Conservation (phyloP, 1,284 basidiomycete genomes). For the Anthracocystis walkeri region DNA sequence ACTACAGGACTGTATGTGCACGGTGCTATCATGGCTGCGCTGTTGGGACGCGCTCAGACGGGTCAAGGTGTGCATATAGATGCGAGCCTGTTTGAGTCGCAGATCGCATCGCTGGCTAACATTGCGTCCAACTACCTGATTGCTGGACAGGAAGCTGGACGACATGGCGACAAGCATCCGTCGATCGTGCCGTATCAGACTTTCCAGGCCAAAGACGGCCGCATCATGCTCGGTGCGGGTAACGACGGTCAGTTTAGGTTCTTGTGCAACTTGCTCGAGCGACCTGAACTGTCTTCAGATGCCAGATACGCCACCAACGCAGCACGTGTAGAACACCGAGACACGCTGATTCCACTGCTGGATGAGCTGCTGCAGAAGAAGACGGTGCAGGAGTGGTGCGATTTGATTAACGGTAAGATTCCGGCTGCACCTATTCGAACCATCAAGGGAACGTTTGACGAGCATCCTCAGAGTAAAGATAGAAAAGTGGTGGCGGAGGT, state of each 20-base stretch:
- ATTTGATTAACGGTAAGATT: constrained; percentile 53
- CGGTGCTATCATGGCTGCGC: constrained; percentile 89
- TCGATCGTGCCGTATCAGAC: constrained; percentile 64
- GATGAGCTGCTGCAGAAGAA: constrained; percentile 71
- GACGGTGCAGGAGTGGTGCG: constrained; percentile 59
- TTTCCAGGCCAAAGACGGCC: constrained; percentile 46
- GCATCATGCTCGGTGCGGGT: constrained; percentile 79
- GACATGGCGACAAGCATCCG: constrained; percentile 89
- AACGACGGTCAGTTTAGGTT: constrained; percentile 83
- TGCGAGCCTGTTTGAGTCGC: constrained; percentile 76
- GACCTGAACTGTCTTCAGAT: constrained; percentile 36
- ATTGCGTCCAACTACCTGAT: constrained; percentile 94
- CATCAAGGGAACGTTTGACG: constrained; percentile 84
- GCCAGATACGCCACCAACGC: constrained; percentile 73
- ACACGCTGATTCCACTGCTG: constrained; percentile 80
- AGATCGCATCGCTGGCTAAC: constrained; percentile 91
- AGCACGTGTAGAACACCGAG: constrained; percentile 81
- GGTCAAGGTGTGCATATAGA: constrained; percentile 91
- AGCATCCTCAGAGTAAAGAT: constrained; percentile 84
- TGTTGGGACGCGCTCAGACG: constrained; percentile 84
- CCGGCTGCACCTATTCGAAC: constrained; percentile 79
- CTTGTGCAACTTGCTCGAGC: constrained; percentile 37
- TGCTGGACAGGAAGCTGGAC: constrained; percentile 83
- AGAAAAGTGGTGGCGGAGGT: constrained; percentile 76
- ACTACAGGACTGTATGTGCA: constrained; percentile 93